Base-by-base conservation (phyloP, 2,329 filamentous ascomycete species). In the Aureobasidium sp. region DNA sequence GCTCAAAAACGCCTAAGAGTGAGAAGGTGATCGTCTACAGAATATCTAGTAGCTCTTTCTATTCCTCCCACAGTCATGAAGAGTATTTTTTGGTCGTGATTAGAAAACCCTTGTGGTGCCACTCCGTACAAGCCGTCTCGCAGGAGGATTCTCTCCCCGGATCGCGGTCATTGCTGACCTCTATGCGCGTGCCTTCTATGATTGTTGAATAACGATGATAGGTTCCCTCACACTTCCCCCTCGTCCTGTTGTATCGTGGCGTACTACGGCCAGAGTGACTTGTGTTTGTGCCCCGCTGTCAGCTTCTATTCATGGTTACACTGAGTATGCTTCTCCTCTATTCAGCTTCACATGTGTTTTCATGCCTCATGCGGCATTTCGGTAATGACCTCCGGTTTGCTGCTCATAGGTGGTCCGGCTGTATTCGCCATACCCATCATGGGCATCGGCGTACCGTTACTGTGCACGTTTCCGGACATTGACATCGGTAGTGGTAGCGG, bases 401-500 rank as follows among this genome's bases (percentile, higher is more conserved):
- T 45, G 44, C 44, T 25, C 57, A 59, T 59, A 11, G 44, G 34
- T n/a, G 57, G 34, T 29, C 57, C 54, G 8, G 42, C 44, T 15
- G 54, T 48, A 15, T 48, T 59, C 9, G 54, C 21, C 54, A 59
- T 48, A 3, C 54, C 54, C 54, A 48, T 39, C 54, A 59, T 59
- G 13, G 54, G 34, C 42, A 59, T 59, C 42, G 42, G 32, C 25
- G 52, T 5, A 42, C 49, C 52, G 8, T 44, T 55, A 29, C 36
- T 53, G 36, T 44, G 53, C n/a, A 57, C 42, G 4, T 36, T 57
- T 2, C 30, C 57, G 2, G 45, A 27, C 54, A 58, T 58, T 1
- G 25, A 13, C 62, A 65, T 65, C n/a, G 63, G 61, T 66, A 77
- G 75, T 53, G 80, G 81, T 34, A 84, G 81, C 59, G 85, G 83